Conservation (phyloP, 371 early-diverging fungal species). For the Apophysomyces sp. region DNA sequence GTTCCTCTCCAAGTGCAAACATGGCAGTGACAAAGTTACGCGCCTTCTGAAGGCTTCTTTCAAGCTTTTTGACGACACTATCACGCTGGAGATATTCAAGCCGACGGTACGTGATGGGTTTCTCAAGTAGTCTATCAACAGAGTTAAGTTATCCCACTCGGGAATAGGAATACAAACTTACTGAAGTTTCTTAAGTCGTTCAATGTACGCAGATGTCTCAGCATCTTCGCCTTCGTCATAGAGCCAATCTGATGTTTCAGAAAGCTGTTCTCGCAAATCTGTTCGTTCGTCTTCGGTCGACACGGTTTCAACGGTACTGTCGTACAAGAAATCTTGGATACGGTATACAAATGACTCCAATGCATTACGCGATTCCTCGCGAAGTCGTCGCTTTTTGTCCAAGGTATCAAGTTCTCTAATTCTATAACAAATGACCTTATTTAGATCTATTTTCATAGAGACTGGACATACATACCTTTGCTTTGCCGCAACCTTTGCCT, state of each 20-base stretch:
- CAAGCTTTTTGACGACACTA: constrained; percentile 53
- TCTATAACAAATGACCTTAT: constrained; percentile 9
- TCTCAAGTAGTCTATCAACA: constrained; percentile 52
- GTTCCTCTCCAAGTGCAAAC: constrained; percentile 42
- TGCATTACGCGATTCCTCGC: constrained; percentile 84
- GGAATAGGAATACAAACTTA: constrained; percentile 15
- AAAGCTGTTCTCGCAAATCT: constrained; percentile 54
- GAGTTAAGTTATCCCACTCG: constrained; percentile 1
- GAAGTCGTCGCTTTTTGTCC: constrained; percentile 58
- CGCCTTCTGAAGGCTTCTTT: constrained; percentile 37
- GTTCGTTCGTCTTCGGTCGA: constrained; percentile 75
- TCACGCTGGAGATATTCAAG: constrained; percentile 64
- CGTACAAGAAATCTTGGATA: constrained; percentile 77
- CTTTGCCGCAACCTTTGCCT: constrained; percentile 35
- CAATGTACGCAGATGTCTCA: constrained; percentile 45
- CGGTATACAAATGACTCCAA: constrained; percentile 92
- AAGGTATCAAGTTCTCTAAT: constrained; percentile 31
- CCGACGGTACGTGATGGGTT: constrained; percentile 64
- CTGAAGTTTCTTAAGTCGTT: constrained; percentile 50
- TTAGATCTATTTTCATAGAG: not conserved
- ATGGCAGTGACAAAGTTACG: constrained; percentile 44
- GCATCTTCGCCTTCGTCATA: constrained; percentile 80
- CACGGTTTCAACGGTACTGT: constrained; percentile 65
- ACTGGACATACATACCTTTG: constrained; percentile 22
- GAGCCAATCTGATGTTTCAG: constrained; percentile 84